Evolutionary conservation across 1,284 basidiomycete species (phyloP).

Genomic region (Ceratobasidium sp.): DNA sequence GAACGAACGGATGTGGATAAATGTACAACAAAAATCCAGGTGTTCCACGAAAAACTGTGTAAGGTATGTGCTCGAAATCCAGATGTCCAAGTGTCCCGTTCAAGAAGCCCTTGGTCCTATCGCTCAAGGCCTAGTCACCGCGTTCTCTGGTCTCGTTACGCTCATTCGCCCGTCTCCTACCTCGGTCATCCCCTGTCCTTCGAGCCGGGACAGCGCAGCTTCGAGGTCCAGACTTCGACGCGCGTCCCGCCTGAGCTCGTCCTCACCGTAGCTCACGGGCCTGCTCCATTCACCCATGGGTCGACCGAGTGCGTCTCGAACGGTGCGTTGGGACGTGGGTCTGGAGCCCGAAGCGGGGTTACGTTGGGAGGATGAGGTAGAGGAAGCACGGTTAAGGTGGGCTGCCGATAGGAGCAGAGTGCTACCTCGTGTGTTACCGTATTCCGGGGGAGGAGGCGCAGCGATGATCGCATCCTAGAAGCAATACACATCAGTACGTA

Average conservation of each 20-base stretch:
- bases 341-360: conserved; percentile 45
- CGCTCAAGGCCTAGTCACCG: not conserved
- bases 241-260: conserved; percentile 63
- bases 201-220: conserved; percentile 62
- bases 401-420: conserved; percentile 65
- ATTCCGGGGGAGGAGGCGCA: conserved; percentile 71
- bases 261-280: conserved; percentile 55
- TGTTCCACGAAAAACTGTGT: not conserved
- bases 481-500: too few relatives aligned
- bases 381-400: conserved; percentile 35
- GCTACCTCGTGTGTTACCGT: conserved; percentile 73
- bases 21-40: not conserved
- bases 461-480: conserved; percentile 54
- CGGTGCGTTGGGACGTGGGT: conserved; percentile 46
- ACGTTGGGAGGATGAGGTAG: not conserved
- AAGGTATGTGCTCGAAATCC: not conserved
- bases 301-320: conserved; percentile 56
- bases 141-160: conserved; percentile 3
- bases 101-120: not conserved
- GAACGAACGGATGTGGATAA: conserved; percentile 11
- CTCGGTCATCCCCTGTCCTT: conserved; percentile 45
- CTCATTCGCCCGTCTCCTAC: not conserved
- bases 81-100: not conserved
- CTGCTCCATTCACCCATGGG: conserved; percentile 56
- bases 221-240: conserved; percentile 62